phyloP scores from a whole-genome alignment of 2,329 filamentous ascomycete genomes.

The Niveomyces coronatus region DNA sequence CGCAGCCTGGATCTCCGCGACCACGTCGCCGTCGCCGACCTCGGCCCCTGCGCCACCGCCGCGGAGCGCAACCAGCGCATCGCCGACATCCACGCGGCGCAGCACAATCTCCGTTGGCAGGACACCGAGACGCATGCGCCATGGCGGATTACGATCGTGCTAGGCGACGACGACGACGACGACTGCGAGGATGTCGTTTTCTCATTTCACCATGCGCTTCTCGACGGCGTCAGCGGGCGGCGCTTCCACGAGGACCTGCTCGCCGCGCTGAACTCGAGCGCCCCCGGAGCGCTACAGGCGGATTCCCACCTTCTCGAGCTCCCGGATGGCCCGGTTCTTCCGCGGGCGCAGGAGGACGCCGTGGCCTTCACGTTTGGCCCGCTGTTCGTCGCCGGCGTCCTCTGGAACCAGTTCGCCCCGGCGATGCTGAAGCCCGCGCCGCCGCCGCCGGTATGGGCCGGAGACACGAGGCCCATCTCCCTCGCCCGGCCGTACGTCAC shows the following conservation, averaged over 20 bases:
- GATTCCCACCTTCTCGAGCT: constrained; percentile 20
- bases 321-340: constrained; percentile 21
- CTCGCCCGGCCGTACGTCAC: constrained; percentile 25
- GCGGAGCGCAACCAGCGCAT: constrained; percentile 22
- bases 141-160: constrained; percentile 36
- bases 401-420: constrained; percentile 32
- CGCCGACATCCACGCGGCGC: constrained; percentile 24
- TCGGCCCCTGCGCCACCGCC: constrained; percentile 13
- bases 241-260: constrained; percentile 40
- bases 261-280: constrained; percentile 27
- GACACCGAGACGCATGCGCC: constrained; percentile 30
- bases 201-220: constrained; percentile 41
- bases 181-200: constrained; percentile 33
- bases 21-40: constrained; percentile 30
- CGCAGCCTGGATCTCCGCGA: constrained; percentile 31
- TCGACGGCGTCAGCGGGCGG: constrained; percentile 39
- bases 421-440: constrained; percentile 23
- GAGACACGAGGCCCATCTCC: constrained; percentile 23
- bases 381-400: constrained; percentile 27
- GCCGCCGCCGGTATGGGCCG: constrained; percentile 26
- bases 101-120: constrained; percentile 32
- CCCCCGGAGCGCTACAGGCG: too few relatives aligned
- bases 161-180: constrained; percentile 10
- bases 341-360: constrained; percentile 29
- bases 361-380: constrained; percentile 30